These are phyloP conservation scores for Knoxia roxburghii DNA, from an alignment of 257 asterid species.

Conservation along the genomic window DNA sequence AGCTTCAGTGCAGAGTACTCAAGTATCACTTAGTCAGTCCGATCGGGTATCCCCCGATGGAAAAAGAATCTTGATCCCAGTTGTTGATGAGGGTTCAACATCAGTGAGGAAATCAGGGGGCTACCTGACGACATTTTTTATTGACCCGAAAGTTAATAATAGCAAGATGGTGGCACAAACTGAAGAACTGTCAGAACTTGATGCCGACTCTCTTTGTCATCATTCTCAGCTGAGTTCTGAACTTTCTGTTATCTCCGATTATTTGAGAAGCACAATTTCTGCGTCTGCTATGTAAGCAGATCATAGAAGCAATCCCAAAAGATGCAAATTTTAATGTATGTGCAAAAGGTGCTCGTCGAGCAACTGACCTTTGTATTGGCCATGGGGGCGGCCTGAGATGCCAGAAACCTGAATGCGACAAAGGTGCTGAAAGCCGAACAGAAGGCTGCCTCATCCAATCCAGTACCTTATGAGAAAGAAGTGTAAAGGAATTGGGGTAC, in stretches of 20 bases:
- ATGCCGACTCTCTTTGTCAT: conserved; percentile 39
- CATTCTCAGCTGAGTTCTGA: conserved; percentile 55
- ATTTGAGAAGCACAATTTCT: conserved; percentile 57
- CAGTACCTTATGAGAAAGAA: conserved; percentile 37
- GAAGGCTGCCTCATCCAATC: conserved; percentile 48
- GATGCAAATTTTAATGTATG: conserved; percentile 65
- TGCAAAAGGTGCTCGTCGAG: conserved; percentile 77
- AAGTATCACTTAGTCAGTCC: conserved; percentile 28
- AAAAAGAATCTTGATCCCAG: conserved; percentile 28
- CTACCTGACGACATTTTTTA: conserved; percentile 64
- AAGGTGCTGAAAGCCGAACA: conserved; percentile 90
- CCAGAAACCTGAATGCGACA: conserved; percentile 72
- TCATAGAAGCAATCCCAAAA: conserved; percentile 39
- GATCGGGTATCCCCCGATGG: conserved; percentile 34
- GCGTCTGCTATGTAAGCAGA: conserved; percentile 52
- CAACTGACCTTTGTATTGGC: conserved; percentile 77
- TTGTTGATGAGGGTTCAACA: conserved; percentile 90
- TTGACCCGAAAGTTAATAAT: conserved; percentile 53
- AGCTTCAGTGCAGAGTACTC: conserved; percentile 33
- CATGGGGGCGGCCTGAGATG: conserved; percentile 96
- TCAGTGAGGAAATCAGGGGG: conserved; percentile 93
- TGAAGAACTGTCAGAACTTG: conserved; percentile 21
- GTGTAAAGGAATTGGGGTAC: conserved; percentile 39
- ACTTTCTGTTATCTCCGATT: conserved; percentile 52
- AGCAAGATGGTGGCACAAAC: conserved; percentile 15